Evolutionary conservation across 139 green algal species (phyloP), one percentile per base, ranked within the genome.

Genomic region (Dunaliella sp.): DNA sequence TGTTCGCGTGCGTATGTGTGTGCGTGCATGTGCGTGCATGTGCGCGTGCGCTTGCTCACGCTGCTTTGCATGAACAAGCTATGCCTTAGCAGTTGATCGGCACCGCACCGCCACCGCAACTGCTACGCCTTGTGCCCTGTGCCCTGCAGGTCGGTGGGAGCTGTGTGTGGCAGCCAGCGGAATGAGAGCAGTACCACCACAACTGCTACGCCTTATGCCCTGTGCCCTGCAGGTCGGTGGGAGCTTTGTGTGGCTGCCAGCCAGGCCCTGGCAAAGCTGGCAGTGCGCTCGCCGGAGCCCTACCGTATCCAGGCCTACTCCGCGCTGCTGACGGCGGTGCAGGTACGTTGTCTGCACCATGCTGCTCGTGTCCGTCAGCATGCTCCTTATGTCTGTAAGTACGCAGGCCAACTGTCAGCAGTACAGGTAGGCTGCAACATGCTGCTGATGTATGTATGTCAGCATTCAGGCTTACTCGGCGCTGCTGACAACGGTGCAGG

Each of bases 281-380:
- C 93, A 0, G 92, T 98, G 22, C 88, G 95, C 0, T 95, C 90
- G 0, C 91, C 93, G 1, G 95, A 98, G 88, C 95, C 95, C 1
- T 97, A 95, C 88, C 89, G 95, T 31, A 92, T 98, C 74, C 95
- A 97, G 82, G 85, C 76, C 88, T 98, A 98, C 89, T 84, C 79
- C 74, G 87, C 96, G 65, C 92, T 97, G 81, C 77, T 83, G 1
- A 77, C 89, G 25, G 85, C 84, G 35, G 76, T 36, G 79, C 34
- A 75, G 3, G 79, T 72, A 25, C 79, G 3, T 1, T 25, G 24
- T 76, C 59, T 25, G 24, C 59, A 24, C 59, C 59, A 24, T 24
- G 25, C 59, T 24, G 24, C 59, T 76, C 30, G 30, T 81, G 21
- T n/a, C 76, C 76, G 33, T 81, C 22, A 81, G 30, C 25, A n/a